A percentile compares a stretch with the other conserved stretches of the same genome.
Conservation (phyloP, 1,284 basidiomycete genomes). For the Exsudoporus floridanus region DNA sequence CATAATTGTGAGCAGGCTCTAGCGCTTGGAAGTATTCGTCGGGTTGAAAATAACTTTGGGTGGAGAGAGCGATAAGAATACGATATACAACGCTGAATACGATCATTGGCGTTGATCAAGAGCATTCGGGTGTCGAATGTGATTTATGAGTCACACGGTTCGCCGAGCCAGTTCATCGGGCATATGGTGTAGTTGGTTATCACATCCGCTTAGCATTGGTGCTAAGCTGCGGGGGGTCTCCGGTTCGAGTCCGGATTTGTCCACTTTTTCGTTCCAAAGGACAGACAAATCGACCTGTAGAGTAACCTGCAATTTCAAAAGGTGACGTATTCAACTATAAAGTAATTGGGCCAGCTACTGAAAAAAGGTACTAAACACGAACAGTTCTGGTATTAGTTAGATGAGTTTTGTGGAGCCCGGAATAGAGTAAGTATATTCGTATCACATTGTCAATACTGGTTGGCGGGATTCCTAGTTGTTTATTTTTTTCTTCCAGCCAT, state of each 20-base stretch:
- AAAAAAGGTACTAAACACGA: background rate
- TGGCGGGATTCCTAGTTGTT: background rate
- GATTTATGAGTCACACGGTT: background rate
- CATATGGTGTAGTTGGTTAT: constrained; percentile 52
- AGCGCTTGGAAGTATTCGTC: constrained; percentile 97
- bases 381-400: background rate
- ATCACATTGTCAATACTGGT: background rate
- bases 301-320: background rate
- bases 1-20: constrained; percentile 86
- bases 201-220: constrained; percentile 46
- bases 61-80: constrained; percentile 62
- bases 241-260: constrained; percentile 34
- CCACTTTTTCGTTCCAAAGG: background rate
- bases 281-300: too few relatives aligned
- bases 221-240: constrained; percentile 38
- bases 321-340: background rate
- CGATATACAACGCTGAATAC: constrained; percentile 48
- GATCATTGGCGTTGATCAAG: constrained; percentile 3
- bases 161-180: constrained; percentile 19
- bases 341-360: background rate
- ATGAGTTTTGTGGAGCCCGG: background rate
- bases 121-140: background rate
- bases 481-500: constrained; percentile 21
- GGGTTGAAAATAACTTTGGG: constrained; percentile 92
- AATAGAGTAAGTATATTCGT: background rate